phyloP scores from a whole-genome alignment of 257 asterid genomes.

The Orobanche coerulescens region DNA sequence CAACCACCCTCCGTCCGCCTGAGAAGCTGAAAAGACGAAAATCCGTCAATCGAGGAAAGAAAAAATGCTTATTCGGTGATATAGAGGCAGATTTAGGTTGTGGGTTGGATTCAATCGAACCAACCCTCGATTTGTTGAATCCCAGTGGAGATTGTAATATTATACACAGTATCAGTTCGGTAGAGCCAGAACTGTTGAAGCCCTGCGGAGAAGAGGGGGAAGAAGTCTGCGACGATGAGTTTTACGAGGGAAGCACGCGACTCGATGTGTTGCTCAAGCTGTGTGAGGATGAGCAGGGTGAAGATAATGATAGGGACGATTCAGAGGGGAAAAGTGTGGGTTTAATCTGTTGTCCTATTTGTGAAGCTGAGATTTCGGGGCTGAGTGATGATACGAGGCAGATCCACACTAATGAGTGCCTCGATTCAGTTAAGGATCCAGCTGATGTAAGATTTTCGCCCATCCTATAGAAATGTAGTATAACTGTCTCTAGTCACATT shows the following conservation, averaged over 20 bases:
- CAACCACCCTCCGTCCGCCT: conserved; percentile 17
- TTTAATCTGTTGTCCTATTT: conserved; percentile 62
- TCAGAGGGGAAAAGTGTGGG: conserved; percentile 22
- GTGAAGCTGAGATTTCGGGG: conserved; percentile 68
- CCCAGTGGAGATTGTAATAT: background rate
- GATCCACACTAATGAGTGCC: conserved; percentile 77
- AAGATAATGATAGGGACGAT: conserved; percentile 9
- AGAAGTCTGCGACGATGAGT: conserved; percentile 23
- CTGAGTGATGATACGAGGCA: conserved; percentile 50
- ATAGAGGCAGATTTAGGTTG: conserved; percentile 28
- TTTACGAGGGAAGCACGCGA: conserved; percentile 32
- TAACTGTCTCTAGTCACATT: background rate
- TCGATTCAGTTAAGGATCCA: conserved; percentile 48
- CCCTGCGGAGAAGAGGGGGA: conserved; percentile 28
- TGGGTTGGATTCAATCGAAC: conserved; percentile 56
- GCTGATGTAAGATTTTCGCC: conserved; percentile 35
- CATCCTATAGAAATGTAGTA: background rate
- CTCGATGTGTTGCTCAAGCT: conserved; percentile 71
- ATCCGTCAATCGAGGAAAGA: conserved; percentile 31
- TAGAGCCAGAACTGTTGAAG: conserved; percentile 25
- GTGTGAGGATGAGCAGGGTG: conserved; percentile 35
- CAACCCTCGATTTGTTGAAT: conserved; percentile 37
- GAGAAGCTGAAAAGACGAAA: conserved; percentile 29
- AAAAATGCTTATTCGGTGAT: conserved; percentile 28
- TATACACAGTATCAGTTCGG: conserved; percentile 6